Evolutionary conservation across 495 filamentous ascomycete genomes (phyloP).

Genomic region (Letharia columbiana): DNA sequence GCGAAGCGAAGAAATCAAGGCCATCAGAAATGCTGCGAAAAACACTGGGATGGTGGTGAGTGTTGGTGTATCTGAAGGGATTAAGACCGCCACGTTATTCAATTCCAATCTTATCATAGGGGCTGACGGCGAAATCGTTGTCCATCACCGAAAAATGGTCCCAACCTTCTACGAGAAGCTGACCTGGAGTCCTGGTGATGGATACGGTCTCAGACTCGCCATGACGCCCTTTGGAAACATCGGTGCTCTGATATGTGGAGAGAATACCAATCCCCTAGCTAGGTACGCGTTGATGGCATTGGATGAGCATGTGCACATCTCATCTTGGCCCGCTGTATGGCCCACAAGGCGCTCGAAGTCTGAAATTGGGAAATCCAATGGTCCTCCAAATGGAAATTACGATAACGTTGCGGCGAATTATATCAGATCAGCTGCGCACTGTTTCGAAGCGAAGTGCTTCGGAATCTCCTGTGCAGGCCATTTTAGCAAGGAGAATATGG

Average conservation of each 20-base stretch:
- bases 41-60: background rate
- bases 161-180: background rate
- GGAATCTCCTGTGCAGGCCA: constrained; percentile 2
- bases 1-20: background rate
- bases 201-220: background rate
- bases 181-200: background rate
- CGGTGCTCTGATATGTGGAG: background rate
- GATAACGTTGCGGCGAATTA: background rate
- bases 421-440: background rate
- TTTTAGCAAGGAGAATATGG: background rate
- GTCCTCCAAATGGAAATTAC: background rate
- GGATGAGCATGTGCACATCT: background rate
- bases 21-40: background rate
- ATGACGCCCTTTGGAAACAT: background rate
- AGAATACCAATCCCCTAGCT: constrained; percentile 4
- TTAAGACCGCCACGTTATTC: background rate
- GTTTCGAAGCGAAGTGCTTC: constrained; percentile 5
- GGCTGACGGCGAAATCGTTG: background rate
- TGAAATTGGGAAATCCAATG: background rate
- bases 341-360: background rate
- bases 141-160: constrained; percentile 1
- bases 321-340: constrained; percentile 1
- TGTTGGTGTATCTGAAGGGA: background rate
- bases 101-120: background rate
- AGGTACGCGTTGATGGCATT: constrained; percentile 2